Evolutionary conservation across 2,329 filamentous ascomycete genomes (phyloP), one percentile per base, ranked within the genome.

Genomic region (Penicillium sclerotiorum): DNA sequence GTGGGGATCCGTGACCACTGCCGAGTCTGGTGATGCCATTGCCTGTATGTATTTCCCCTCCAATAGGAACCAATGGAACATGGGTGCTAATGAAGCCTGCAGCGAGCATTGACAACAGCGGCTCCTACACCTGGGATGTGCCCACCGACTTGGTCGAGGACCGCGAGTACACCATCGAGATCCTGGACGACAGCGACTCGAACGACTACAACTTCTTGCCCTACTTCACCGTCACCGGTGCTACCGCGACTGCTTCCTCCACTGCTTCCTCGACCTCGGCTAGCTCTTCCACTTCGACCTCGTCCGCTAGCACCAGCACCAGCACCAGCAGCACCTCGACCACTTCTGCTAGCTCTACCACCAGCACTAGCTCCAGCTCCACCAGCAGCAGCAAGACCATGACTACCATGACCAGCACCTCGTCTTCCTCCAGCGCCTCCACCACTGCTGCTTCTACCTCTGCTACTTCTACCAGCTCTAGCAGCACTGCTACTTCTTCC

Each of bases 91-190:
- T 23, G 6, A 18, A 21, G 18, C 20, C 17, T 43, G 15, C 59
- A 82, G 78, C 69, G 41, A 63, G 58, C 57, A 73, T 82, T 55
- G 54, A 64, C 52, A 82, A 82, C 68, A 68, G 64, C 39, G 78
- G 78, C 49, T 72, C 64, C 53, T 81, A 72, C 69, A 75, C 72
- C 49, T 81, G 79, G 73, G 67, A 65, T 27, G 72, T 77, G 5
- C 70, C 75, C 18, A 48, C 63, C 41, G 58, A 67, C 49, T 65
- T 77, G 48, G 68, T 69, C 38, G 68, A 71, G 44, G 71, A 75
- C 56, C 66, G 66, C 32, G 71, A 77, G 63, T 82, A 81, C 72
- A 77, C 78, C 49, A 67, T 83, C 54, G 71, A 80, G 62, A 83
- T 83, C 60, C 67, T 80, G 61, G 67, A 72, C 57, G 78, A 80